Percentiles rank a stretch among this genome's conserved stretches.
Evolutionary conservation across 2,329 filamentous ascomycete genomes (phyloP).

Genomic region (Diaporthe ampelina): DNA sequence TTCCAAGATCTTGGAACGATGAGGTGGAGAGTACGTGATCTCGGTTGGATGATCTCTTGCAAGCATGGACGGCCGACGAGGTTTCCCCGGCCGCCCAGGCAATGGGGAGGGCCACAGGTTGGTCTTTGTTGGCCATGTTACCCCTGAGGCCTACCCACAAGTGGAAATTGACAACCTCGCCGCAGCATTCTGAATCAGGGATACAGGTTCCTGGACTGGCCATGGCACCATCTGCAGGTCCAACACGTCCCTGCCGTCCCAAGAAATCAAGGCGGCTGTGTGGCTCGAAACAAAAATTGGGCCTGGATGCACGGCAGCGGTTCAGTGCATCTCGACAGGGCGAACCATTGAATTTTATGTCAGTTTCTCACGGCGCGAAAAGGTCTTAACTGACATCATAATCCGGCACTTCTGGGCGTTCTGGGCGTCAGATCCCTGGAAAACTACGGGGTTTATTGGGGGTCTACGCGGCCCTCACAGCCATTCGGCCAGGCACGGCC

Average conservation of each 20-base stretch:
- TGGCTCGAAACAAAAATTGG: not conserved
- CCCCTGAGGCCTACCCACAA: constrained; percentile 36
- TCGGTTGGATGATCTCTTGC: constrained; percentile 25
- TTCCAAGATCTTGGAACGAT: constrained; percentile 15
- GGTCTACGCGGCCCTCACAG: constrained; percentile 25
- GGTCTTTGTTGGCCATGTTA: constrained; percentile 29
- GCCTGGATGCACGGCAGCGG: not conserved
- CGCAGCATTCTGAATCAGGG: constrained; percentile 33
- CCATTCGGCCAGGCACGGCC: constrained; percentile 21
- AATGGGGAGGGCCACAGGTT: constrained; percentile 17
- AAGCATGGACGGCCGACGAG: constrained; percentile 17
- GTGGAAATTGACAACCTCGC: constrained; percentile 34
- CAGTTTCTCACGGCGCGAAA: not conserved
- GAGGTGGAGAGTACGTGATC: constrained; percentile 26
- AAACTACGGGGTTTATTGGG: not conserved
- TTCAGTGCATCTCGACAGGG: not conserved
- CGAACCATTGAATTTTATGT: constrained; percentile 23
- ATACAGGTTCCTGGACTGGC: not conserved
- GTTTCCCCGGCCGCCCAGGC: constrained; percentile 32
- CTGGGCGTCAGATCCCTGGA: constrained; percentile 19
- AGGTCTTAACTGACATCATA: constrained; percentile 1
- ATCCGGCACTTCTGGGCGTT: not conserved
- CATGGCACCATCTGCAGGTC: not conserved
- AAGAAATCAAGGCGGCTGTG: not conserved
- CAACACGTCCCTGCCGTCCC: not conserved